Conservation (phyloP, 2,329 filamentous ascomycete genomes). For the Daldinia sp. region DNA sequence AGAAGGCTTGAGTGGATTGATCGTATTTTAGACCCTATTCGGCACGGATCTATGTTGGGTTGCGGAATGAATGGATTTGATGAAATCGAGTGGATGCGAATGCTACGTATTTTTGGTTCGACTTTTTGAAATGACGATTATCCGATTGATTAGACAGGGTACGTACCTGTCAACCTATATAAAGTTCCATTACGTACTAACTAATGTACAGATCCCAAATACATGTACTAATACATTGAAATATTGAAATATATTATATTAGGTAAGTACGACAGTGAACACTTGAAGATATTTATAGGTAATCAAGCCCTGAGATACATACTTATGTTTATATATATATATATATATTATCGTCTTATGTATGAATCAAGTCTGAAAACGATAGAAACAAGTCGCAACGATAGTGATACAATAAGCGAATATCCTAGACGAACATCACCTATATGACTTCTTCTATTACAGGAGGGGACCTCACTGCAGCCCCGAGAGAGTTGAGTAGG, state of each 20-base stretch:
- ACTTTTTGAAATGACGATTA: slow-evolving; percentile 18
- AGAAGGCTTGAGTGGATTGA: slow-evolving; percentile 20
- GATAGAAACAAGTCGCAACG: not conserved
- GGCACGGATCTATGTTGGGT: slow-evolving; percentile 18
- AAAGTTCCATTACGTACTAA: not conserved
- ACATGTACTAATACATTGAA: too few species aligned
- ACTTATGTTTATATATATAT: too few species aligned
- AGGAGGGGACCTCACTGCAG: slow-evolving; percentile 24
- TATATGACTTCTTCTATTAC: slow-evolving; percentile 35
- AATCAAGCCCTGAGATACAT: too few species aligned
- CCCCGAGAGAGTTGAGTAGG: slow-evolving; percentile 10
- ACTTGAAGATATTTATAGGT: not conserved
- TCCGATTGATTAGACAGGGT: slow-evolving; percentile 13
- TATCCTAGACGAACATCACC: slow-evolving; percentile 22
- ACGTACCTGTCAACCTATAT: not conserved
- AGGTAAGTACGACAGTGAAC: not conserved
- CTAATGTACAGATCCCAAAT: too few species aligned
- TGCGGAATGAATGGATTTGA: slow-evolving; percentile 15
- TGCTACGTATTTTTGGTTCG: slow-evolving; percentile 24
- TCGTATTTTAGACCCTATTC: slow-evolving; percentile 15
- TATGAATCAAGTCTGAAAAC: too few species aligned
- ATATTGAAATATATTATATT: not conserved
- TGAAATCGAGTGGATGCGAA: slow-evolving; percentile 17
- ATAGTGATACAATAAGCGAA: slow-evolving; percentile 11
- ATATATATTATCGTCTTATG: too few species aligned